Evolutionary conservation across 352 stramenopile genomes (phyloP), one percentile per base, ranked within the genome.

Genomic region (Peronospora belbahrii): DNA sequence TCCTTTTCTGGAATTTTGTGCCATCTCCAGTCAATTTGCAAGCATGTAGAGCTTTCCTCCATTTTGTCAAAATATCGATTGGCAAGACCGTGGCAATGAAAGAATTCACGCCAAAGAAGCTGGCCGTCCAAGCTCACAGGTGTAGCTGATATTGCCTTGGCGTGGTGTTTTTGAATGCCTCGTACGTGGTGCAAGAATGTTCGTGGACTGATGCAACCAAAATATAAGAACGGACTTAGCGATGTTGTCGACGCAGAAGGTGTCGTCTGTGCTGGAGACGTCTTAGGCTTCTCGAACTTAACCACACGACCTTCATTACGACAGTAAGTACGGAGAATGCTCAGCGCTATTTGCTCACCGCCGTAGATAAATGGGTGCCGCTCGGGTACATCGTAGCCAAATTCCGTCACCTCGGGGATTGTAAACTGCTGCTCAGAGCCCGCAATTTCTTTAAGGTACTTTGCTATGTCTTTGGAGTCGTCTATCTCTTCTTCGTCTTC

Each of bases 281-380:
- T 98, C 50, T 98, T 97, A 33, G 96, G 96, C 57, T 99, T 99
- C 61, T 97, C 91, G 58, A 98, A 99, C 22, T 74, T 87, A 24
- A 85, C 77, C 13, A 97, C 83, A 47, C 83, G 95, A 9, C 63
- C 75, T 67, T 81, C 63, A 34, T 88, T 77, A 42, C 65, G 70
- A 58, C 72, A 83, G 30, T 85, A 88, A 37, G 79, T 62, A 23
- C 62, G 45, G 31, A 91, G 45, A 34, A 83, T 81, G 1, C 62
- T 70, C 17, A 87, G 54, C 2, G 72, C 75, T 40, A 81, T 77
- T 48, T 73, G 48, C 45, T 85, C 74, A 32, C 77, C 75, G 24
- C 76, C 73, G 52, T 78, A 83, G 41, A 86, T 78, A 59, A 84
- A 88, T 11, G 71, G 80, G 59, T 85, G 75, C 15, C 52, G 62